Percentiles rank a stretch among this genome's conserved stretches.
phyloP scores from a whole-genome alignment of 768 basidiomycete species.

The Phanerochaete carnosa region DNA sequence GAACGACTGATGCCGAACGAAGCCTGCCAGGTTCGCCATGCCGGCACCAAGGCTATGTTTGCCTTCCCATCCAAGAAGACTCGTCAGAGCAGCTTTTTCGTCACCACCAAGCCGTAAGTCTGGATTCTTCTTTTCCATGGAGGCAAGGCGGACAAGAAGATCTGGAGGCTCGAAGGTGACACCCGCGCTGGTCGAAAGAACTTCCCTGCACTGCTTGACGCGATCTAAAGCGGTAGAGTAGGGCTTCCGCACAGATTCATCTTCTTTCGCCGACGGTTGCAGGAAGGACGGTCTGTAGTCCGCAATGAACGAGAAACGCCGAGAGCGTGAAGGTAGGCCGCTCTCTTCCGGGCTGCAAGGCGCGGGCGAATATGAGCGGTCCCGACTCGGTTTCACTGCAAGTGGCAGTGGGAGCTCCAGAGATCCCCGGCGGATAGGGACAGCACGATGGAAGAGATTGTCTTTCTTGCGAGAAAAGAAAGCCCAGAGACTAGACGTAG shows the following conservation, averaged over 20 bases:
- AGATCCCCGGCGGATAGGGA: conserved; percentile 33
- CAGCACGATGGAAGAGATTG: conserved; percentile 25
- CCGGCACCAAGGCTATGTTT: conserved; percentile 34
- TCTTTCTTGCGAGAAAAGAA: conserved; percentile 36
- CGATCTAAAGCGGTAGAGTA: conserved; percentile 39
- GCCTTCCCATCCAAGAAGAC: conserved; percentile 60
- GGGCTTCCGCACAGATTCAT: conserved; percentile 16
- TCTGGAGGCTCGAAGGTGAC: conserved; percentile 45
- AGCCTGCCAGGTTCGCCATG: conserved; percentile 50
- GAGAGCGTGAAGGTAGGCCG: conserved; percentile 13
- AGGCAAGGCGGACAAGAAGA: conserved; percentile 47
- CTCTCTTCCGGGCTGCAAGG: conserved; percentile 29
- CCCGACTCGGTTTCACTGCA: conserved; percentile 9
- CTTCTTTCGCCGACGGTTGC: not conserved
- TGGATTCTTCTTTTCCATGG: conserved; percentile 42
- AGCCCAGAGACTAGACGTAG: conserved; percentile 30
- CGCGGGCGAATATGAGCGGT: conserved; percentile 10
- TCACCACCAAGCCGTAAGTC: conserved; percentile 46
- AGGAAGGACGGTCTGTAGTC: conserved; percentile 13
- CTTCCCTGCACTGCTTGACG: conserved; percentile 35
- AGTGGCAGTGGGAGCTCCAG: conserved; percentile 38
- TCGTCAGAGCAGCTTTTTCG: conserved; percentile 49
- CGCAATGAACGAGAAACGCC: conserved; percentile 38
- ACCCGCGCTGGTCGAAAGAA: conserved; percentile 54
- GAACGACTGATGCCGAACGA: conserved; percentile 56